Conservation (phyloP, 768 basidiomycete species). For the Termitomyces sp. region DNA sequence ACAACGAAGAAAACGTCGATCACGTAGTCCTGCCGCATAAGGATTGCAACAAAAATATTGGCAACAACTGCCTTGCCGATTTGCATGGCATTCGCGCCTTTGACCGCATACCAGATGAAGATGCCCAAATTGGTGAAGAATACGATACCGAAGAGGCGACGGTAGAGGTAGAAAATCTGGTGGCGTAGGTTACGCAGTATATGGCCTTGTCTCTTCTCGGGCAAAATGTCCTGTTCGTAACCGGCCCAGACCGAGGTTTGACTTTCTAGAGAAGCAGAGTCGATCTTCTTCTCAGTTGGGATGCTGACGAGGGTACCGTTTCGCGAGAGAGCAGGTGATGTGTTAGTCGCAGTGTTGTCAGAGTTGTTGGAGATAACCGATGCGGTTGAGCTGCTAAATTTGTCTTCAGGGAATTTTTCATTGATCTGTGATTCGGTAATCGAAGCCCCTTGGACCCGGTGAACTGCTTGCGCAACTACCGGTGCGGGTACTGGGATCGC, state of each 20-base stretch:
- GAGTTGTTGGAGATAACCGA: neutral
- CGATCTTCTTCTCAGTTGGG: conserved; percentile 17
- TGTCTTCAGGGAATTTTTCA: conserved; percentile 1
- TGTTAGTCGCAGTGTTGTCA: neutral
- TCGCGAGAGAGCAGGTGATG: neutral
- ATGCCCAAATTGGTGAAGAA: conserved; percentile 53
- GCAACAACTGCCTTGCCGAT: conserved; percentile 39
- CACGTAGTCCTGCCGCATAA: conserved; percentile 56
- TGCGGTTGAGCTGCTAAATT: too few relatives aligned
- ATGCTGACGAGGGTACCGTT: conserved; percentile 13
- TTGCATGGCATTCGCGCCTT: conserved; percentile 30
- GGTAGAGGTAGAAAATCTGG: conserved; percentile 55
- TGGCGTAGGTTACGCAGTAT: conserved; percentile 51
- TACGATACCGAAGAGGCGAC: conserved; percentile 56
- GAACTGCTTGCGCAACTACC: neutral
- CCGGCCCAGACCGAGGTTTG: conserved; percentile 45
- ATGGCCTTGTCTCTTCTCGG: conserved; percentile 47
- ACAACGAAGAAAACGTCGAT: conserved; percentile 56
- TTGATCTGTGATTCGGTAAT: neutral
- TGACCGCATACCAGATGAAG: conserved; percentile 40
- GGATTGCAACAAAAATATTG: conserved; percentile 45
- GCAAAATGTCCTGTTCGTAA: conserved; percentile 46
- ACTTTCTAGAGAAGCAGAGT: conserved; percentile 21
- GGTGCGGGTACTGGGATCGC: neutral
- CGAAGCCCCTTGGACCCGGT: neutral